phyloP scores from a whole-genome alignment of 495 filamentous ascomycete species.

The Aspergillus ostianus region DNA sequence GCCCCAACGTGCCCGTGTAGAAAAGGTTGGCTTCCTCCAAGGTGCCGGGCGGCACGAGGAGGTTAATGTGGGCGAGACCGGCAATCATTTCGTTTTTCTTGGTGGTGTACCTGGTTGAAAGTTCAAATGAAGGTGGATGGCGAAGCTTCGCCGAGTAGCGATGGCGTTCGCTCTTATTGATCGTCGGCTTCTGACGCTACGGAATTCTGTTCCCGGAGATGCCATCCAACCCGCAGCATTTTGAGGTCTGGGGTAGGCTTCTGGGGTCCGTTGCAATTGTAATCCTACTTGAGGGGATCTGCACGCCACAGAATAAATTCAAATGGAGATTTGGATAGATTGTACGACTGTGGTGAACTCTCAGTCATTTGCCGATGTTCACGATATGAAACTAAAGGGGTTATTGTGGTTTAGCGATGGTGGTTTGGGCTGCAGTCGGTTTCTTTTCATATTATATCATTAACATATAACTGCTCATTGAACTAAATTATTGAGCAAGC shows the following conservation, averaged over 20 bases:
- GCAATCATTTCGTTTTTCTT: slow-evolving; percentile 48
- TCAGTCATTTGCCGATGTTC: too few species aligned
- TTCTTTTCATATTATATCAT: too few species aligned
- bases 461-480: too few species aligned
- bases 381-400: too few species aligned
- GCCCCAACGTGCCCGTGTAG: slow-evolving; percentile 54
- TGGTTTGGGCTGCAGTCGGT: too few species aligned
- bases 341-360: too few species aligned
- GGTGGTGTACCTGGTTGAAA: background rate
- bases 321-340: too few species aligned
- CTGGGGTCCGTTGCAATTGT: background rate
- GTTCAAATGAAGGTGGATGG: background rate
- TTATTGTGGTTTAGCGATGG: too few species aligned
- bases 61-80: slow-evolving; percentile 59
- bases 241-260: background rate
- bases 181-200: background rate
- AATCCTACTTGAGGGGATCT: background rate
- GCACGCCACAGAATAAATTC: too few species aligned
- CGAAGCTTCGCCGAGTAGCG: background rate
- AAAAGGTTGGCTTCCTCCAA: slow-evolving; percentile 53
- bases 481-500: too few species aligned
- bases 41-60: slow-evolving; percentile 54
- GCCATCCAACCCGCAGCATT: slow-evolving; percentile 3
- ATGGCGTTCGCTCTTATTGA: background rate
- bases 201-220: background rate